phyloP scores from a whole-genome alignment of 768 basidiomycete genomes.

The Hemileccinum impolitum region DNA sequence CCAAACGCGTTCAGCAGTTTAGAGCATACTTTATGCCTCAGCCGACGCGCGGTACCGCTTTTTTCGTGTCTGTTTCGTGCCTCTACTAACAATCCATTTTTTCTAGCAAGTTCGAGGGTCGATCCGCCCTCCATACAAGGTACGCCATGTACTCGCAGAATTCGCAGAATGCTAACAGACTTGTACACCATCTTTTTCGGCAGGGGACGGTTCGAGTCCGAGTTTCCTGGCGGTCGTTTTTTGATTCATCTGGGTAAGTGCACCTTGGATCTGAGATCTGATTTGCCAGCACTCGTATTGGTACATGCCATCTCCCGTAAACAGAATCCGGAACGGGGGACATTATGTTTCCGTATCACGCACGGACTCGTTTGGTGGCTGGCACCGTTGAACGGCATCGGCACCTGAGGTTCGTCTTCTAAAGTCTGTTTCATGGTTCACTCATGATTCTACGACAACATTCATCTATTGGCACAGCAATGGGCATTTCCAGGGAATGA shows the following conservation, averaged over 20 bases:
- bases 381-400: constrained; percentile 34
- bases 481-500: constrained; percentile 35
- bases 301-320: constrained; percentile 14
- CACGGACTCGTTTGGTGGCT: constrained; percentile 32
- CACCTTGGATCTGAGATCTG: constrained; percentile 26
- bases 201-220: constrained; percentile 27
- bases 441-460: constrained; percentile 21
- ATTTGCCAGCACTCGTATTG: constrained; percentile 24
- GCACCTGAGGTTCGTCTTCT: constrained; percentile 32
- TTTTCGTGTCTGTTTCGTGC: neutral
- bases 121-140: constrained; percentile 23
- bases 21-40: constrained; percentile 39
- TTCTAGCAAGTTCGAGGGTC: constrained; percentile 23
- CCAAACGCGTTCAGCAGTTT: constrained; percentile 33
- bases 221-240: constrained; percentile 35
- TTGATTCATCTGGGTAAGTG: constrained; percentile 22
- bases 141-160: neutral
- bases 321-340: constrained; percentile 25
- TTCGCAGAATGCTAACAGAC: constrained; percentile 7
- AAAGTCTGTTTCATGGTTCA: neutral
- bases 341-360: constrained; percentile 27
- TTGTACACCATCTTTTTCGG: constrained; percentile 14
- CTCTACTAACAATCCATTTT: constrained; percentile 5
- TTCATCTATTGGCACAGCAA: constrained; percentile 41
- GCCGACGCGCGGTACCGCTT: constrained; percentile 33